Evolutionary conservation across 2,329 filamentous ascomycete genomes (phyloP), one percentile per base, ranked within the genome.

Genomic region (Diaporthe humulicola): DNA sequence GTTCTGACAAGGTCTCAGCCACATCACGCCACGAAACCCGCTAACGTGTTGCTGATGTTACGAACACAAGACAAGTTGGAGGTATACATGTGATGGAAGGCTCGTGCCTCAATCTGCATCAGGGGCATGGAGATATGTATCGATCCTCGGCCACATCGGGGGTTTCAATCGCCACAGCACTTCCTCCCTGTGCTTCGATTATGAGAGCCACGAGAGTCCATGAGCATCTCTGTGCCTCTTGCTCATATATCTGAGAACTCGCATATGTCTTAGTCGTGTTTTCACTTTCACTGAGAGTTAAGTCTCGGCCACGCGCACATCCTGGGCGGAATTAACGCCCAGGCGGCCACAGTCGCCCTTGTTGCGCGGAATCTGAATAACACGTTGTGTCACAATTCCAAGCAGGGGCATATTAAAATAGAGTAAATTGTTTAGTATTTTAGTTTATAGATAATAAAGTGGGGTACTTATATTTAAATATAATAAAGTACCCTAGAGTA

Each of bases 1-100:
- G n/a, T 12, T 25, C 48, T 28, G 28, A 52, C 45, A 12, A 50
- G 19, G 64, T 69, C 48, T 69, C 48, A 69, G 64, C 64, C 64
- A 69, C 48, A n/a, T n/a, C 45, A 40, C 45, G 48, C 64, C 64
- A 69, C 33, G 15, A 40, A 25, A 17, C 8, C 33, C n/a, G 15
- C 45, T 54, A 52, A 52, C 9, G 14, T 54, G 48, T 69, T 54
- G 45, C 48, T 52, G 48, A 54, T 54, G 45, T 19, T 25, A 14
- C 60, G 9, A 33, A 50, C 6, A n/a, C 30, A 36, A 50, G 40
- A n/a, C 28, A 33, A 38, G 4, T 19, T 19, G 22, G 22, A 33
- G 36, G 42, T 8, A 25, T 12, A 38, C 22, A 38, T 10, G 19
- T 52, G 30, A 50, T 28, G 48, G 19, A 48, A n/a, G n/a, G 19